A percentile compares a stretch with the other conserved stretches of the same genome.
phyloP scores from a whole-genome alignment of 2,329 filamentous ascomycete species.

The Nemania bipapillata region DNA sequence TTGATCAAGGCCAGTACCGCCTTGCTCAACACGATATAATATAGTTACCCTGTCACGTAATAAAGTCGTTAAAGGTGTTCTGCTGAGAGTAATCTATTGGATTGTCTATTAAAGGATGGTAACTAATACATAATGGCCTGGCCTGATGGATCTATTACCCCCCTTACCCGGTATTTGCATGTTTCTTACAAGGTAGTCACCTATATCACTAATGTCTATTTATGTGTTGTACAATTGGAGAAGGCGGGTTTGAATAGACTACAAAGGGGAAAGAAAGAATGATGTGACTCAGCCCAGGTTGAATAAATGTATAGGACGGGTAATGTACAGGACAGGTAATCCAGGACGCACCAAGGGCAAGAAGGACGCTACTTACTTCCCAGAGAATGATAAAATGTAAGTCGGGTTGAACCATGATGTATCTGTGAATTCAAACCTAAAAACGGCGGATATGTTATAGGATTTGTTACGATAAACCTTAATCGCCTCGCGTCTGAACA shows the following conservation, averaged over 20 bases:
- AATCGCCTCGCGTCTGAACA: constrained; percentile 21
- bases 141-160: neutral
- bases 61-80: neutral
- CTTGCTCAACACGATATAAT: neutral
- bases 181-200: constrained; percentile 12
- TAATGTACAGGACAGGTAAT: neutral
- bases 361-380: constrained; percentile 10
- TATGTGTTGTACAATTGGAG: constrained; percentile 13
- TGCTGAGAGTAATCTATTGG: neutral
- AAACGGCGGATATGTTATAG: constrained; percentile 12
- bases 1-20: neutral
- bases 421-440: constrained; percentile 17
- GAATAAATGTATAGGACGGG: neutral
- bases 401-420: constrained; percentile 16
- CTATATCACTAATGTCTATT: constrained; percentile 11
- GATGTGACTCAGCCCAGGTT: neutral
- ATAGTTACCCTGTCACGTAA: neutral
- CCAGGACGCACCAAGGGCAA: constrained; percentile 1
- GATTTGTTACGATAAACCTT: constrained; percentile 23
- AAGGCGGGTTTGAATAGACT: neutral
- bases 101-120: neutral
- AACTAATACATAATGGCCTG: neutral
- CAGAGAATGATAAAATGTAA: constrained; percentile 16
- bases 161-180: constrained; percentile 5
- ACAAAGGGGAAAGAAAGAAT: neutral